Conservation (phyloP, 2,329 filamentous ascomycete genomes). For the Rhinocladiella similis region DNA sequence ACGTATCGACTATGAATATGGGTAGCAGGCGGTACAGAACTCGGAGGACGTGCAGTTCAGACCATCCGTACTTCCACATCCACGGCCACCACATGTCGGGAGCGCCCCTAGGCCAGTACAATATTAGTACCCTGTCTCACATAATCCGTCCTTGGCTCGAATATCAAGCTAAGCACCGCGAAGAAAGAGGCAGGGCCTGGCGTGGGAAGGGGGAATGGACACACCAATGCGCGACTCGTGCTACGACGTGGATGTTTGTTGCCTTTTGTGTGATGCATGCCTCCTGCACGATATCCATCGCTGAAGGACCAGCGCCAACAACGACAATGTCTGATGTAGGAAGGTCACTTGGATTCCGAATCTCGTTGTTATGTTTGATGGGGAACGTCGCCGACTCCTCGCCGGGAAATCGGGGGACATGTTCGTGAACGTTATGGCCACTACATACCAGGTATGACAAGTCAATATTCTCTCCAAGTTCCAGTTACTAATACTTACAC, state of each 20-base stretch:
- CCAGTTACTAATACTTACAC: not conserved
- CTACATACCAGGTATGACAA: not conserved
- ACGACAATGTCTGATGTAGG: conserved; percentile 2
- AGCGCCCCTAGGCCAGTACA: not conserved
- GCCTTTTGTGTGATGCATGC: conserved; percentile 8
- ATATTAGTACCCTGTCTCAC: too few relatives aligned
- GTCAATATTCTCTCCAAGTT: too few relatives aligned
- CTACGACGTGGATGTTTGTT: conserved; percentile 5
- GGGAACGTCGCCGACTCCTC: conserved; percentile 7
- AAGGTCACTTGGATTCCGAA: conserved; percentile 2
- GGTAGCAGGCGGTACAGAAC: conserved; percentile 3
- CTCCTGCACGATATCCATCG: conserved; percentile 6
- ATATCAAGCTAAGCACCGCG: too few relatives aligned
- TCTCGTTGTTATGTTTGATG: conserved; percentile 9
- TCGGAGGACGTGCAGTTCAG: conserved; percentile 3
- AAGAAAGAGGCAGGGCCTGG: too few relatives aligned
- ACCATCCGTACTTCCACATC: conserved; percentile 9
- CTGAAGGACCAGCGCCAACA: conserved; percentile 2
- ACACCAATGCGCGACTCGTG: conserved; percentile 4
- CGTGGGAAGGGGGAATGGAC: not conserved
- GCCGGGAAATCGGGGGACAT: not conserved
- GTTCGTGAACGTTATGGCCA: conserved; percentile 2
- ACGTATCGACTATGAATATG: not conserved
- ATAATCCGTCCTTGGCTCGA: not conserved
- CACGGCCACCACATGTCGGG: conserved; percentile 10